Evolutionary conservation across 169 alveolate species (phyloP), one percentile per base, ranked within the genome.

Genomic region (Sarcocystis neurona): DNA sequence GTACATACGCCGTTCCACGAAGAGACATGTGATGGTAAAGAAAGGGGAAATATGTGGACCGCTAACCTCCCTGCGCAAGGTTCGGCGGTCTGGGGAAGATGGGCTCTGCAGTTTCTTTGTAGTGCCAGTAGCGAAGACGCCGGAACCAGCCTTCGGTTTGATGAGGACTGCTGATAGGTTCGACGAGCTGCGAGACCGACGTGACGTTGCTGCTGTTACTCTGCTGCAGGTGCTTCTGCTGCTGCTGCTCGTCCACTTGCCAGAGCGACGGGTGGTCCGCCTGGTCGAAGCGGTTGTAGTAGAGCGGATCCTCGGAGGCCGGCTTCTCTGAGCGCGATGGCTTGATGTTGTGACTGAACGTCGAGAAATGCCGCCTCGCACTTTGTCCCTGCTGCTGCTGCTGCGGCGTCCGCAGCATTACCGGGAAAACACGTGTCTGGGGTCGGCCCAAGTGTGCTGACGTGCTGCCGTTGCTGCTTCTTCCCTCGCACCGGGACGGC

Each of bases 21-120:
- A n/a, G n/a, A n/a, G n/a, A n/a, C n/a, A n/a, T n/a, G n/a, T n/a
- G n/a, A n/a, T n/a, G n/a, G n/a, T n/a, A n/a, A n/a, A n/a, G n/a
- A n/a, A n/a, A n/a, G n/a, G n/a, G n/a, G n/a, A n/a, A n/a, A n/a
- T 53, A 15, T 53, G 30, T 53, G 66, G 12, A 18, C 2, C 44
- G 6, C 87, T 30, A 39, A 87, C 92, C 92, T 41, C 91, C 91
- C 39, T 94, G 94, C 41, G 92, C 60, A 46, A 96, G 89, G 79
- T 96, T 96, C 0, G 98, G 98, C 32, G 96, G 93, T 48, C 95
- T 84, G 39, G 98, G 98, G 89, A 96, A 96, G 20, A 94, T 94
- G 1, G 98, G 98, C 85, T 96, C 98, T 85, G 96, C 94, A n/a
- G 94, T 94, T 89, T 94, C 94, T 63, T 94, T 95, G 86, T 96